phyloP scores from a whole-genome alignment of 768 basidiomycete genomes.

The Candolleomyces aberdarensis region DNA sequence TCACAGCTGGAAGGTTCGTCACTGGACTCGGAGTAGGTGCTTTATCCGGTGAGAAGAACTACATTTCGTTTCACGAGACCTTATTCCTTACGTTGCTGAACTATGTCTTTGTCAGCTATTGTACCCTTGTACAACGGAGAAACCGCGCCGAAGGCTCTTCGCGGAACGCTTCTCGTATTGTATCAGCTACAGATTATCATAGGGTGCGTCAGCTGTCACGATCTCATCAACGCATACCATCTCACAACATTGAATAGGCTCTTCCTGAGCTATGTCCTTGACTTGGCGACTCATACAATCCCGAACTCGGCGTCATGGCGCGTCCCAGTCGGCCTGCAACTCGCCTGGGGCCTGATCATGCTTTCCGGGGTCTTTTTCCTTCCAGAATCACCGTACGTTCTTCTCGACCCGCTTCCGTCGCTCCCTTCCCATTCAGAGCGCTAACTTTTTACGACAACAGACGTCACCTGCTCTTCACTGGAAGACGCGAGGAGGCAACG shows the following conservation, averaged over 20 bases:
- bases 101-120: conserved; percentile 33
- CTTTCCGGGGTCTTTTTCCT: conserved; percentile 72
- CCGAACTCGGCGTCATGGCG: conserved; percentile 66
- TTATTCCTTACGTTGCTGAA: not conserved
- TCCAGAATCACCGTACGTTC: conserved; percentile 71
- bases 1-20: conserved; percentile 71
- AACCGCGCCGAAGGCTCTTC: conserved; percentile 69
- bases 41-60: conserved; percentile 47
- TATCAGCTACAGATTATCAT: conserved; percentile 78
- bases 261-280: conserved; percentile 69
- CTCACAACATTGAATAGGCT: conserved; percentile 36
- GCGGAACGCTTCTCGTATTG: conserved; percentile 67
- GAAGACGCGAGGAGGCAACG: not conserved
- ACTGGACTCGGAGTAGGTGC: conserved; percentile 80
- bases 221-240: not conserved
- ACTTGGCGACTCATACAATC: conserved; percentile 60
- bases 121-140: conserved; percentile 77
- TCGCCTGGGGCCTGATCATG: conserved; percentile 65
- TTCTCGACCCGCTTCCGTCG: not conserved
- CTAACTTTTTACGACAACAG: conserved; percentile 26
- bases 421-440: no score
- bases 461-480: conserved; percentile 55
- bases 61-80: conserved; percentile 5
- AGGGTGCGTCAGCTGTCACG: conserved; percentile 41
- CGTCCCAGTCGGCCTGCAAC: conserved; percentile 71